Base-by-base conservation (phyloP, 1,284 basidiomycete species). In the Xerocomus tenax region DNA sequence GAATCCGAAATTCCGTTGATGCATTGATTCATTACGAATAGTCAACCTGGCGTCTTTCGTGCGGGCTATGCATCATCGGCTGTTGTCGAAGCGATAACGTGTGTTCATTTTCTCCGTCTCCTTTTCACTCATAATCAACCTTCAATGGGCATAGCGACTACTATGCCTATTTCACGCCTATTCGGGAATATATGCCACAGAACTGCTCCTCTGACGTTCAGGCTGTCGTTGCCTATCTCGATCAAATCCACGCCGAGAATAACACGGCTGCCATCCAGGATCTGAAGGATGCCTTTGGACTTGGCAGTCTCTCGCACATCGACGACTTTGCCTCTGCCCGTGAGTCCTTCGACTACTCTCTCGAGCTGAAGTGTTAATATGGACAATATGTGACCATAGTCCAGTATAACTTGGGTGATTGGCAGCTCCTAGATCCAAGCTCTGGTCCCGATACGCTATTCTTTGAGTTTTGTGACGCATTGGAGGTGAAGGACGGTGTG, bases 191-290 rank as follows among this genome's bases (percentile, higher is more conserved):
- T 58, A 87, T 86, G 82, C 81, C 84, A 0, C 59, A 71, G 56
- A 87, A 87, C 63, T 87, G 84, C 65, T 85, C 82, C 10, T 74
- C 79, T 0, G 84, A 87, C 57, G 74, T 87, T 23, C 67, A 82
- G 61, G 74, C 74, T n/a, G 82, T 81, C 16, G 76, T 87, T 52
- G 59, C 72, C 2, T 74, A 83, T 57, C 66, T 87, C 42, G 84
- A 87, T 61, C 45, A 71, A 32, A 74, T 78, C 1, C 78, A 84
- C 56, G 68, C 66, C 1, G 21, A 21, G 6, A 6, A 21, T 21
- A 21, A 21, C 21, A 21, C 21, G 21, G 21, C 21, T 21, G 21
- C 21, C 21, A 21, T 21, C 21, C 4, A 21, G 21, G 6, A 21
- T 21, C 61, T 86, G 51, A 79, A 85, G 62, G 70, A 74, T 6